Evolutionary conservation across 495 filamentous ascomycete genomes (phyloP).

Genomic region (Venustampulla echinocandica): DNA sequence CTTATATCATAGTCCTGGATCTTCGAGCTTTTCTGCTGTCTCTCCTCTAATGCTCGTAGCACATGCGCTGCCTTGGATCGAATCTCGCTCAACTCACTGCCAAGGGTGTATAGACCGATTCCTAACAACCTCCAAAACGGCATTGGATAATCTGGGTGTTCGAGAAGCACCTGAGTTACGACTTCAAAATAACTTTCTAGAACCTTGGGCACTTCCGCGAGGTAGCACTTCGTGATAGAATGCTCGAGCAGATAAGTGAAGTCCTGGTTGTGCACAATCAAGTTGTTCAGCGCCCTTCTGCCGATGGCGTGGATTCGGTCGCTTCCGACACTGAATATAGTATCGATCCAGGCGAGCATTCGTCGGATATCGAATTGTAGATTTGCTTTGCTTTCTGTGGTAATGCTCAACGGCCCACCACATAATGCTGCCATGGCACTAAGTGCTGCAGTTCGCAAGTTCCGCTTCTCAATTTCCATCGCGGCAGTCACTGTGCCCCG

Average conservation of each 20-base stretch:
- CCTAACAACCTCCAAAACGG: conserved; percentile 85
- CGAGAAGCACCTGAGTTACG: conserved; percentile 74
- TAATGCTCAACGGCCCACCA: conserved; percentile 81
- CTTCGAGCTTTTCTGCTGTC: conserved; percentile 75
- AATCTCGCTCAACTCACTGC: conserved; percentile 80
- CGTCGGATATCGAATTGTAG: conserved; percentile 86
- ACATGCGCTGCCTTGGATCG: conserved; percentile 82
- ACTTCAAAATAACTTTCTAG: conserved; percentile 95
- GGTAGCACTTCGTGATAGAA: conserved; percentile 82
- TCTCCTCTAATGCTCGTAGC: conserved; percentile 73
- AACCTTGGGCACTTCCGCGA: conserved; percentile 65
- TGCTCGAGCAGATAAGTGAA: conserved; percentile 75
- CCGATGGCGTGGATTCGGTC: conserved; percentile 92
- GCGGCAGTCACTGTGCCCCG: conserved; percentile 69
- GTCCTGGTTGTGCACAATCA: conserved; percentile 83
- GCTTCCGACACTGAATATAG: conserved; percentile 81
- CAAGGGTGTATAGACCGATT: conserved; percentile 81
- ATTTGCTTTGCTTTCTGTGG: conserved; percentile 70
- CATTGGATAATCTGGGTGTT: conserved; percentile 68
- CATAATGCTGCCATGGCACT: conserved; percentile 95
- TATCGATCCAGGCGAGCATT: conserved; percentile 90
- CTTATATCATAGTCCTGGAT: conserved; percentile 97
- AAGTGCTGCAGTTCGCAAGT: conserved; percentile 79
- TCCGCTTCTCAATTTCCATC: conserved; percentile 93
- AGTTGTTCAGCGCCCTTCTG: conserved; percentile 77